Evolutionary conservation across 345 rosid species (phyloP).

Genomic region (Erysimum cheiranthoides): DNA sequence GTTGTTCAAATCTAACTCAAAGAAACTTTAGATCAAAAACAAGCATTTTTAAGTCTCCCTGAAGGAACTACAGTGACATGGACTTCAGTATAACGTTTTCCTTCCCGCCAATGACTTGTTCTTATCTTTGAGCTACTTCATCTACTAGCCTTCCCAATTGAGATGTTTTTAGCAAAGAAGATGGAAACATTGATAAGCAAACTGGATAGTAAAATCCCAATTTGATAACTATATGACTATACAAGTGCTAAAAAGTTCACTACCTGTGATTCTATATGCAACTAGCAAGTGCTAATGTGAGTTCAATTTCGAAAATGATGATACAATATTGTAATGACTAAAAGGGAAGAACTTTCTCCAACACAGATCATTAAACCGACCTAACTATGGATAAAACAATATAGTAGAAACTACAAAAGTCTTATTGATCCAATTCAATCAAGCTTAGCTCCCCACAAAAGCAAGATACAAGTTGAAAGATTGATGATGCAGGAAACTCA

Average conservation of each 20-base stretch:
- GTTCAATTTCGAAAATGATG: too few relatives aligned
- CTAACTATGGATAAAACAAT: neutral
- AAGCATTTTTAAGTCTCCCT: too few relatives aligned
- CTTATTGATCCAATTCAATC: neutral
- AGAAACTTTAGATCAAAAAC: too few relatives aligned
- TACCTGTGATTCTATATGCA: neutral
- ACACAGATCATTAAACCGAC: too few relatives aligned
- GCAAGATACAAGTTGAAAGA: neutral
- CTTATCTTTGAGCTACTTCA: neutral
- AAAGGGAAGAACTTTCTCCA: neutral
- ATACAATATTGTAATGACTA: too few relatives aligned
- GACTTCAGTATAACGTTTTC: neutral
- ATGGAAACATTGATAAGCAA: neutral
- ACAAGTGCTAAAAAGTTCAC: neutral
- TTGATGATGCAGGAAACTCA: neutral
- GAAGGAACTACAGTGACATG: neutral
- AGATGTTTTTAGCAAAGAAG: neutral
- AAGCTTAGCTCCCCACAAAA: neutral
- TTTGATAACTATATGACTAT: neutral
- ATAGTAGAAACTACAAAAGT: neutral
- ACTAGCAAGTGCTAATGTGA: too few relatives aligned
- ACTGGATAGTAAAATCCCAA: neutral
- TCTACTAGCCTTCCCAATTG: neutral
- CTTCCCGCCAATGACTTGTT: neutral
- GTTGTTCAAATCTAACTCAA: too few relatives aligned